Evolutionary conservation across 495 filamentous ascomycete species (phyloP), one percentile per base, ranked within the genome.

Genomic region (Talaromyces adpressus): DNA sequence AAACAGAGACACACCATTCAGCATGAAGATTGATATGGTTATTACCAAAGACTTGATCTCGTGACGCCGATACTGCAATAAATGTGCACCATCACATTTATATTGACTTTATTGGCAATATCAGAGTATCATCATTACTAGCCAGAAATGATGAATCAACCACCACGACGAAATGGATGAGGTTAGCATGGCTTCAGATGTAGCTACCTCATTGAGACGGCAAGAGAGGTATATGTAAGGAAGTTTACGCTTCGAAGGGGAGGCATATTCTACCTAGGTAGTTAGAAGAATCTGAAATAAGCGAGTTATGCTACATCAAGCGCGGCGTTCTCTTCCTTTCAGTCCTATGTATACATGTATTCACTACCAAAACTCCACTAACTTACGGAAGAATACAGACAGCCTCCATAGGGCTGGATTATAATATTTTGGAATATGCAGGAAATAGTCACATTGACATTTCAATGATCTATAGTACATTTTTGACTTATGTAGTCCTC

Each of bases 391-490:
- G n/a, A n/a, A n/a, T n/a, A n/a, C n/a, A n/a, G n/a, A n/a, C n/a
- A n/a, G n/a, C 27, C 27, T 27, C 27, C 27, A 27, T 27, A 27
- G 27, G 27, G 27, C 27, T 27, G 5, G 27, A 27, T 27, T 27
- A 27, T 4, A 4, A 27, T 27, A 27, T 27, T 30, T 30, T 49
- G 0, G 6, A 9, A 49, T 20, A 49, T 20, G 7, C 18, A 20
- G 14, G 34, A 16, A 41, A 41, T 16, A 41, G 36, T 41, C 36
- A 41, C 36, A 41, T 41, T 41, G 36, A 41, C 36, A 41, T 41
- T 41, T 53, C 49, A 56, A n/a, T 27, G 6, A 56, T 56, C 27
- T 27, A 56, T 56, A 29, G 49, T 62, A 62, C 47, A 62, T 54
- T 62, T 49, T 52, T 20, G 16, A 32, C 23, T 47, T 20, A 27